Evolutionary conservation across 2,329 filamentous ascomycete genomes (phyloP).

Genomic region (Myriosclerotinia duriaeana): DNA sequence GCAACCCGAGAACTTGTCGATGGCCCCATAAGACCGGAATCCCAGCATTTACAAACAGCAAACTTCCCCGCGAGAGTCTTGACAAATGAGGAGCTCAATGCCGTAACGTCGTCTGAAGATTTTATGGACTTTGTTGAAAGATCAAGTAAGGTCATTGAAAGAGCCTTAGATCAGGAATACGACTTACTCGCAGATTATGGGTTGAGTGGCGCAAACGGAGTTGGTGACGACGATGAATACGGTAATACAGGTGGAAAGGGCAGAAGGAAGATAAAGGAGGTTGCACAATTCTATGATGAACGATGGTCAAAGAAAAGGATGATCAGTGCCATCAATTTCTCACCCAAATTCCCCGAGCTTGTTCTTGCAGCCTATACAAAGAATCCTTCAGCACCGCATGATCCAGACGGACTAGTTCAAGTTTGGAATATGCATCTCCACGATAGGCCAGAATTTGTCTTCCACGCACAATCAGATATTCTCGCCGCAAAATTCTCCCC

Average conservation of each 20-base stretch:
- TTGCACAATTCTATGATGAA: conserved; percentile 91
- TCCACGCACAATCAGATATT: conserved; percentile 94
- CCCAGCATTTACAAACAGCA: conserved; percentile 46
- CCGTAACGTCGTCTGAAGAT: conserved; percentile 87
- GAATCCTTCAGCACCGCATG: conserved; percentile 90
- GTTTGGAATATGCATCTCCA: conserved; percentile 97
- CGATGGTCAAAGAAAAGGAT: conserved; percentile 97
- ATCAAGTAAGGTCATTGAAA: conserved; percentile 95
- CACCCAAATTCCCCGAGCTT: conserved; percentile 90
- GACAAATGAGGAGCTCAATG: conserved; percentile 80
- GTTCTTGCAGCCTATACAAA: conserved; percentile 95
- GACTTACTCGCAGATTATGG: conserved; percentile 96
- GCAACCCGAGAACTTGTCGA: conserved; percentile 65
- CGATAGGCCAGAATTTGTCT: conserved; percentile 91
- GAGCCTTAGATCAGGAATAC: conserved; percentile 92
- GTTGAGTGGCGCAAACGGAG: conserved; percentile 67
- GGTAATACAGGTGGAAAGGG: conserved; percentile 70
- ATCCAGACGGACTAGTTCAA: conserved; percentile 89
- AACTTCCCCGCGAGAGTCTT: conserved; percentile 80
- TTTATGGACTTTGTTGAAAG: conserved; percentile 94
- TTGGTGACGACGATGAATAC: conserved; percentile 75
- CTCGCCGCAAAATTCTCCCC: conserved; percentile 97
- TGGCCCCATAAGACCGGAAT: conserved; percentile 48
- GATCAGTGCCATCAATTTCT: conserved; percentile 94
- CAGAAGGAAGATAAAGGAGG: conserved; percentile 75